These are phyloP conservation scores for Salix purpurea DNA, from an alignment of 345 rosid species.

Conservation along the genomic window DNA sequence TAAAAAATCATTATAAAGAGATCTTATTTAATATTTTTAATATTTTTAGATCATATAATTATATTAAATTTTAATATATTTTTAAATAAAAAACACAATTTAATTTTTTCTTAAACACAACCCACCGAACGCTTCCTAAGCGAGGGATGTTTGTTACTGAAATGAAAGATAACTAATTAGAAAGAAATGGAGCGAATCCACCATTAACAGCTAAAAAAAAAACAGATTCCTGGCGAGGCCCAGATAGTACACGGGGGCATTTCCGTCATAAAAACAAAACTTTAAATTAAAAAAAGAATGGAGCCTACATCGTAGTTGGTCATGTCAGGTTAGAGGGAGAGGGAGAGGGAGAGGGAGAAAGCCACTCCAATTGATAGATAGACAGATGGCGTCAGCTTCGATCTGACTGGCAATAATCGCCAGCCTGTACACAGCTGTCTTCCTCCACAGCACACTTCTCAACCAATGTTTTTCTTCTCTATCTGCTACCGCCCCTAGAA, in stretches of 20 bases:
- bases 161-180: no score
- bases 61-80: no score
- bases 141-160: no score
- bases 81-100: no score
- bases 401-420: slow-evolving; percentile 38
- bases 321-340: neutral
- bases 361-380: neutral
- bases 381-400: slow-evolving; percentile 24
- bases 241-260: neutral
- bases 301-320: neutral
- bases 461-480: slow-evolving; percentile 12
- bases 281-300: neutral
- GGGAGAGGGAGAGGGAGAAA: neutral
- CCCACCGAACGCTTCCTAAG: no score
- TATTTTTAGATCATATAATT: no score
- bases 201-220: no score
- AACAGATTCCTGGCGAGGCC: no score
- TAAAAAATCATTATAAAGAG: no score
- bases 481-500: neutral
- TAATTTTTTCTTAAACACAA: no score
- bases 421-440: slow-evolving; percentile 59
- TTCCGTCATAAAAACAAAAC: neutral
- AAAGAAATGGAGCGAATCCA: no score
- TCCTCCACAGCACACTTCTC: slow-evolving; percentile 12
- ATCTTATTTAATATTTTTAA: no score